Evolutionary conservation across 768 basidiomycete genomes (phyloP).

Genomic region (Asterophora lycoperdoides): DNA sequence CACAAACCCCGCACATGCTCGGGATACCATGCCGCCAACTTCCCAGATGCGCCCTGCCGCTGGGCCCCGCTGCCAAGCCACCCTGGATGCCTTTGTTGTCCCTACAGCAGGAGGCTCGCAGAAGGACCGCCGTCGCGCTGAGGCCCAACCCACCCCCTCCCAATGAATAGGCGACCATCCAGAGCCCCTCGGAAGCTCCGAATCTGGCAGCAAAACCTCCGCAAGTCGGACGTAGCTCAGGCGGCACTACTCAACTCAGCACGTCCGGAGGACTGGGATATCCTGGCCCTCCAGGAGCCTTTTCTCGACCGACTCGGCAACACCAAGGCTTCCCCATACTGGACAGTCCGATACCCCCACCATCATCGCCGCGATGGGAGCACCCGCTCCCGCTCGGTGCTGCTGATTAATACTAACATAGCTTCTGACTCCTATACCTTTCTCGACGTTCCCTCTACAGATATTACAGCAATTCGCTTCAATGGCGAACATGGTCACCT

Average conservation of each 20-base stretch:
- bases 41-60: not conserved
- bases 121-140: not conserved
- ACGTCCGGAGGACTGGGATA: conserved; percentile 17
- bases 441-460: not conserved
- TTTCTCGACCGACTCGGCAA: conserved; percentile 18
- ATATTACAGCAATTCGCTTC: too few relatives aligned
- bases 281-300: conserved; percentile 30
- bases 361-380: not conserved
- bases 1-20: not conserved
- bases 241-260: conserved; percentile 13
- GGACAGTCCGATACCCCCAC: conserved; percentile 5
- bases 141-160: conserved; percentile 14
- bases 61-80: not conserved
- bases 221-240: too few relatives aligned
- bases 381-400: not conserved
- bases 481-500: not conserved
- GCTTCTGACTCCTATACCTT: not conserved
- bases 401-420: conserved; percentile 12
- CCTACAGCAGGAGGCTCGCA: not conserved
- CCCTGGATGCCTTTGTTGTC: not conserved
- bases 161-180: conserved; percentile 18
- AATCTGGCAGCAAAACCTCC: conserved; percentile 26
- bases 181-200: not conserved
- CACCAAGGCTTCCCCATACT: conserved; percentile 9
- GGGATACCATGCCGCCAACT: not conserved